Conservation (phyloP, 495 filamentous ascomycete species). For the Cercophora samala region DNA sequence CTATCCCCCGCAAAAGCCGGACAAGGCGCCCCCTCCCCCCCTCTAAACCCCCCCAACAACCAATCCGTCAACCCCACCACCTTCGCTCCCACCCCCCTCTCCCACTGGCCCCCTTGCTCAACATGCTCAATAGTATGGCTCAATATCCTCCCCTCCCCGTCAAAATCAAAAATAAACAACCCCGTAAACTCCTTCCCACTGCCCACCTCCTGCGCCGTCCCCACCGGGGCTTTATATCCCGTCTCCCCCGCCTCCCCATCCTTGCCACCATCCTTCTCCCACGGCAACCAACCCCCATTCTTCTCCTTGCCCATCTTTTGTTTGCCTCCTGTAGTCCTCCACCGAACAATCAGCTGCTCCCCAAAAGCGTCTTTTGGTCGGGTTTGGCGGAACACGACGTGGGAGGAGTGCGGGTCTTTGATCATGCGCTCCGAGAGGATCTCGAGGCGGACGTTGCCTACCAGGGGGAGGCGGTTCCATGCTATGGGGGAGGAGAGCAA, state of each 20-base stretch:
- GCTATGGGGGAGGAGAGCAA: constrained; percentile 93
- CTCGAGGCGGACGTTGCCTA: constrained; percentile 82
- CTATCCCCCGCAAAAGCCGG: constrained; percentile 31
- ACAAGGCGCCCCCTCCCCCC: constrained; percentile 19
- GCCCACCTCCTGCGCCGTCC: constrained; percentile 21
- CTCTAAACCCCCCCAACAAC: constrained; percentile 64
- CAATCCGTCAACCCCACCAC: constrained; percentile 87
- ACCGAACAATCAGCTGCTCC: constrained; percentile 82
- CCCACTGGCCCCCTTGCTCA: constrained; percentile 70
- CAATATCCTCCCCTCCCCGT: constrained; percentile 76
- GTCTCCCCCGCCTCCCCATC: neutral
- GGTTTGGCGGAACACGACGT: constrained; percentile 5
- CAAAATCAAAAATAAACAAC: constrained; percentile 93
- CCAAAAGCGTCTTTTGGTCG: constrained; percentile 45
- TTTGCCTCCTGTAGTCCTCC: constrained; percentile 58
- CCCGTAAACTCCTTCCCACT: constrained; percentile 63
- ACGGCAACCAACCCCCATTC: neutral
- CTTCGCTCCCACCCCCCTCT: constrained; percentile 55
- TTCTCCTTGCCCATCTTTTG: constrained; percentile 21
- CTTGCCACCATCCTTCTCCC: neutral
- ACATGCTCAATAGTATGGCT: constrained; percentile 93
- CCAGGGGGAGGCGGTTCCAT: constrained; percentile 85
- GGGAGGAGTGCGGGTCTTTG: constrained; percentile 34
- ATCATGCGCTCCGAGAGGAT: constrained; percentile 88
- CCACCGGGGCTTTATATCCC: constrained; percentile 27